These are phyloP conservation scores for Fusarium algeriense DNA, from an alignment of 2,329 filamentous ascomycete species.

Conservation along the genomic window DNA sequence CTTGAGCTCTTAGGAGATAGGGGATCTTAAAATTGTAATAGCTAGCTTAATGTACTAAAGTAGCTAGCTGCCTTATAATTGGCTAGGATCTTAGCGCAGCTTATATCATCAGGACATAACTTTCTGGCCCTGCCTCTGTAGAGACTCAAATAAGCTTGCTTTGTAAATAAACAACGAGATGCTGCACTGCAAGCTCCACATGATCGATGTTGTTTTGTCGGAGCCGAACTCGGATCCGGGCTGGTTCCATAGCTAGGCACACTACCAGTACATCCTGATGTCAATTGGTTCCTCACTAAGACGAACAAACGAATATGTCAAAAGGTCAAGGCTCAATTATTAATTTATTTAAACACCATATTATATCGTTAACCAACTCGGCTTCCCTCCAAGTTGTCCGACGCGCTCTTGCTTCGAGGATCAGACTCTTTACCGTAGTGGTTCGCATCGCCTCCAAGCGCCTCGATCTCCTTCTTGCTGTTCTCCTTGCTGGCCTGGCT, in stretches of 20 bases:
- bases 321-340: not conserved
- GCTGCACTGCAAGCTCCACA: conserved; percentile 3
- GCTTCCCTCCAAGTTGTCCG: conserved; percentile 55
- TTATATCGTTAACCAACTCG: conserved; percentile 35
- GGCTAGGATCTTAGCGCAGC: too few relatives aligned
- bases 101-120: too few relatives aligned
- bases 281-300: not conserved
- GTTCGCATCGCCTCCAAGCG: conserved; percentile 57
- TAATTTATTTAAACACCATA: conserved; percentile 2
- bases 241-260: not conserved
- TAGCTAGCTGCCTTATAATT: too few relatives aligned
- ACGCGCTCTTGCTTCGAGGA: conserved; percentile 57
- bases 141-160: conserved; percentile 2
- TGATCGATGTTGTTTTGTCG: conserved; percentile 9
- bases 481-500: conserved; percentile 60
- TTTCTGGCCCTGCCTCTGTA: too few relatives aligned
- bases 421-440: conserved; percentile 58
- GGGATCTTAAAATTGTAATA: too few relatives aligned
- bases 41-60: too few relatives aligned
- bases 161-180: not conserved
- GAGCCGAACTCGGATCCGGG: conserved; percentile 37
- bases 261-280: not conserved
- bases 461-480: conserved; percentile 55
- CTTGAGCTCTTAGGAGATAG: too few relatives aligned
- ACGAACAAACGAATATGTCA: not conserved